These are phyloP conservation scores for Cucumis sativus DNA, from an alignment of 306 rosid species.

Conservation along the genomic window Cucumber_9930_V3 NC_026660.2:11825001-11825500, in stretches of 20 bases:
- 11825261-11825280: neutral
- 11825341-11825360: neutral
- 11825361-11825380: conserved; percentile 5
- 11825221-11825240: neutral
- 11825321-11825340: conserved; percentile 2
- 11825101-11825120: neutral
- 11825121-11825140: neutral
- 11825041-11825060: conserved; percentile 3
- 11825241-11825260: neutral
- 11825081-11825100: neutral
- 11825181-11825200: neutral
- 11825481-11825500: neutral
- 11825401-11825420: neutral
- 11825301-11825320: neutral
- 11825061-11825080: neutral
- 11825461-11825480: neutral
- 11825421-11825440: neutral
- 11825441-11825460: neutral
- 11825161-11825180: neutral
- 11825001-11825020: neutral
- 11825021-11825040: neutral
- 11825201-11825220: neutral
- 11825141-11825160: neutral
- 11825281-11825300: neutral
- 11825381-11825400: neutral